Conservation (phyloP, 352 stramenopile species). For the Phytophthora pisi region DNA sequence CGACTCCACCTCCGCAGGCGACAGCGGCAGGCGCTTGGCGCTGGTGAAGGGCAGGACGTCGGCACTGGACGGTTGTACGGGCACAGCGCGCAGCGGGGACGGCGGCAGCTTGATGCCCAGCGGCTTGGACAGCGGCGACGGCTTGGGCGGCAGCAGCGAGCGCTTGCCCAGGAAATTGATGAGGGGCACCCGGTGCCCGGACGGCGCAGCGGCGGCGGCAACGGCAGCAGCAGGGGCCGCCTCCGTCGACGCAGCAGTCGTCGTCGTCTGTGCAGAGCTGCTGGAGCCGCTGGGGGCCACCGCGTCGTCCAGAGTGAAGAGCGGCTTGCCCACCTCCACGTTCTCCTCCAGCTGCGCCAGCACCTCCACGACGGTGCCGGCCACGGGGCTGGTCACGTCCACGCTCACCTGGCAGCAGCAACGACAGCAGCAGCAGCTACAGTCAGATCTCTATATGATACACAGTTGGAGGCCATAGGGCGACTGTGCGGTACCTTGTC, state of each 20-base stretch:
- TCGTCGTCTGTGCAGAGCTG: conserved; percentile 23
- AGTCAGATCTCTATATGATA: background rate
- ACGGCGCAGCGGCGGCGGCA: conserved; percentile 13
- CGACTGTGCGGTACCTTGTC: conserved; percentile 93
- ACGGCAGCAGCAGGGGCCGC: conserved; percentile 38
- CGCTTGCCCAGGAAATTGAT: conserved; percentile 81
- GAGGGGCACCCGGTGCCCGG: conserved; percentile 57
- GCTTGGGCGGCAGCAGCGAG: conserved; percentile 54
- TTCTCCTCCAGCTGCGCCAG: conserved; percentile 96
- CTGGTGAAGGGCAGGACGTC: conserved; percentile 71
- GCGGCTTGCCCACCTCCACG: conserved; percentile 93
- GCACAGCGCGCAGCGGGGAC: conserved; percentile 25
- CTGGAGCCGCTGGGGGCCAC: conserved; percentile 39
- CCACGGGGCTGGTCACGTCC: conserved; percentile 90
- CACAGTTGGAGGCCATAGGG: too few species aligned
- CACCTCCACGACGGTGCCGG: conserved; percentile 93
- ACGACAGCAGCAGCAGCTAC: conserved; percentile 5
- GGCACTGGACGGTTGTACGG: conserved; percentile 60
- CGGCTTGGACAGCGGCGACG: conserved; percentile 33
- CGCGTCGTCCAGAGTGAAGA: conserved; percentile 95
- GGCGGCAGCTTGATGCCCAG: conserved; percentile 23
- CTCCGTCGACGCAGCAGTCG: conserved; percentile 34
- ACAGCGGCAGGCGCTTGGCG: conserved; percentile 71
- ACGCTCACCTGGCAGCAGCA: conserved; percentile 70
- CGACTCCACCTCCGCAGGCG: conserved; percentile 64